phyloP scores from a whole-genome alignment of 805 yeast species.

The Starmerella tilneyi region DNA sequence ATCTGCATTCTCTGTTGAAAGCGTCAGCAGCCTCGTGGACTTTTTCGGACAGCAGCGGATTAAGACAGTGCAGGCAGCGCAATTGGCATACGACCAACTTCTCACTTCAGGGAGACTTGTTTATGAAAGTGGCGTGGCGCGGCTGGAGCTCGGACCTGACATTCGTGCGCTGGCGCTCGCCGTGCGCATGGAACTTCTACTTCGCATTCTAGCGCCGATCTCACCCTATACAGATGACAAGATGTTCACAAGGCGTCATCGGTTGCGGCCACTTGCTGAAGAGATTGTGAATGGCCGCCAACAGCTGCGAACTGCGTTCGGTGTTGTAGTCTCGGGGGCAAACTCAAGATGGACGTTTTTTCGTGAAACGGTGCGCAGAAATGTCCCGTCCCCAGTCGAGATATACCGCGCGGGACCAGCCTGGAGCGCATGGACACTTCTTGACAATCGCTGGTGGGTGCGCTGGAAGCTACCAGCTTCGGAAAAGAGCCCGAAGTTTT shows the following conservation, averaged over 20 bases:
- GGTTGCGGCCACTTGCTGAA: slow-evolving; percentile 5
- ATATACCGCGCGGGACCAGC: slow-evolving; percentile 10
- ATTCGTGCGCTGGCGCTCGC: slow-evolving; percentile 10
- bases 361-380: slow-evolving; percentile 12
- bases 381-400: not conserved
- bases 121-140: not conserved
- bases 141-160: slow-evolving; percentile 3
- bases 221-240: slow-evolving; percentile 17
- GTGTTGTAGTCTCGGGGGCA: slow-evolving; percentile 7
- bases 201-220: slow-evolving; percentile 15
- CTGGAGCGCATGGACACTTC: slow-evolving; percentile 22
- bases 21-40: not conserved
- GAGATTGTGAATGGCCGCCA: not conserved
- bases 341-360: not conserved
- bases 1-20: slow-evolving; percentile 21
- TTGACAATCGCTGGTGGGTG: slow-evolving; percentile 24
- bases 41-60: slow-evolving; percentile 10
- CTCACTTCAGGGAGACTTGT: not conserved
- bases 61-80: not conserved
- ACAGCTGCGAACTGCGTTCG: slow-evolving; percentile 3
- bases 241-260: slow-evolving; percentile 13
- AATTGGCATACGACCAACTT: slow-evolving; percentile 4
- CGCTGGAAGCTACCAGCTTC: slow-evolving; percentile 20
- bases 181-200: slow-evolving; percentile 13
- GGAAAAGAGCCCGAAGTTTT: not conserved